A percentile compares a stretch with the other conserved stretches of the same genome.
Evolutionary conservation across 2,329 filamentous ascomycete genomes (phyloP).

Genomic region (Blumeria hordei): DNA sequence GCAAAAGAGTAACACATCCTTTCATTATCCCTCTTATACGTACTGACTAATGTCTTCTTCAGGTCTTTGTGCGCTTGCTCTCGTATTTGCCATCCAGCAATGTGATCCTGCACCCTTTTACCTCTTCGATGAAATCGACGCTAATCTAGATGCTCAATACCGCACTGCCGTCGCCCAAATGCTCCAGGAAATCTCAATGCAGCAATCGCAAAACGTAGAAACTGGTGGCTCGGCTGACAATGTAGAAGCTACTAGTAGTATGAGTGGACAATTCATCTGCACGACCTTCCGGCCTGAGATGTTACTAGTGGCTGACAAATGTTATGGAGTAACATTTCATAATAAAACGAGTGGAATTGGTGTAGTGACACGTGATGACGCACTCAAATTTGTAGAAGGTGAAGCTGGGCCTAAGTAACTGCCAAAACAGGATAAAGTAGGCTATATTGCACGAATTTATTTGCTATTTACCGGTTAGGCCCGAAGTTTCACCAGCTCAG

Average conservation of each 20-base stretch:
- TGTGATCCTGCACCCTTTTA: constrained; percentile 97
- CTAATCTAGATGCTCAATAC: constrained; percentile 94
- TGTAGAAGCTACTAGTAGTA: constrained; percentile 16
- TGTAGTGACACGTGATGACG: constrained; percentile 68
- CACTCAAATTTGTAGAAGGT: constrained; percentile 82
- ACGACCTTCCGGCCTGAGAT: constrained; percentile 97
- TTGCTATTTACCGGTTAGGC: background rate
- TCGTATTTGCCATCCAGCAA: constrained; percentile 96
- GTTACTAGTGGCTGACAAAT: constrained; percentile 84
- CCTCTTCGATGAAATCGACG: constrained; percentile 96
- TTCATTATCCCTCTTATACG: no score
- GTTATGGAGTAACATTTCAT: constrained; percentile 82
- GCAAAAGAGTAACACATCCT: constrained; percentile 52
- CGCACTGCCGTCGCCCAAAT: constrained; percentile 84
- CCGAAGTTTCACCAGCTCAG: background rate
- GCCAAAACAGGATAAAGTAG: background rate
- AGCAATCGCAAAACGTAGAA: constrained; percentile 13
- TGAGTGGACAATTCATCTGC: constrained; percentile 73
- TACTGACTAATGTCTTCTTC: constrained; percentile 6
- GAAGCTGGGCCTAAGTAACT: constrained; percentile 20
- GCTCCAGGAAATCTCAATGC: constrained; percentile 51
- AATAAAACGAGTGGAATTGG: constrained; percentile 91
- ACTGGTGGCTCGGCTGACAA: constrained; percentile 10
- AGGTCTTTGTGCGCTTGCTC: constrained; percentile 86
- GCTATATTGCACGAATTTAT: background rate